Conservation (phyloP, 2,329 filamentous ascomycete genomes). For the Coleophoma crateriformis region DNA sequence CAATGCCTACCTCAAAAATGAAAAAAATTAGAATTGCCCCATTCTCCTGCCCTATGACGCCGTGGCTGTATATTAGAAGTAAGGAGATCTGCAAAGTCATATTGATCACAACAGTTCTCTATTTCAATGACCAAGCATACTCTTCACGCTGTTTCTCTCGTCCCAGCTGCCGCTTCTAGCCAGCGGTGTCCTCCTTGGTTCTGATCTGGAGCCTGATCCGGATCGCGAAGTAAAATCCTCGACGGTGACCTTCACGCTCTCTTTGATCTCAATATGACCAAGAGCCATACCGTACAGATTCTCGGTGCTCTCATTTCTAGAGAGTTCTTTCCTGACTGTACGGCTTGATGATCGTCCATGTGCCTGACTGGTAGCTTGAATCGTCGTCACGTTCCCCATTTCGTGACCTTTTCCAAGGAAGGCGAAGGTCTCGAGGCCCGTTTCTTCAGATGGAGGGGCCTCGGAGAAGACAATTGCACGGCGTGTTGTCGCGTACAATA, state of each 20-base stretch:
- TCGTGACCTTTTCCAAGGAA: slow-evolving; percentile 19
- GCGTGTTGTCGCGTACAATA: slow-evolving; percentile 46
- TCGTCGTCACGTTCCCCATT: slow-evolving; percentile 8
- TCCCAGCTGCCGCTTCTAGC: no score
- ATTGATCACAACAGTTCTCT: no score
- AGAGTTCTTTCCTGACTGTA: neutral
- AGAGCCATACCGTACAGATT: neutral
- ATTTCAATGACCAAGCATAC: no score
- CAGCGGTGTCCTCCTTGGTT: no score
- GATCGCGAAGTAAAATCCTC: neutral
- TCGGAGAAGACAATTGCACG: slow-evolving; percentile 47
- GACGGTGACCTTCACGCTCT: neutral
- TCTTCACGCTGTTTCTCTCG: no score
- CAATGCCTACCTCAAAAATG: no score
- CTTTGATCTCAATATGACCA: slow-evolving; percentile 3
- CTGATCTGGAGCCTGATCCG: no score
- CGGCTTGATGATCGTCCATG: neutral
- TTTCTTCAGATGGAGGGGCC: slow-evolving; percentile 33
- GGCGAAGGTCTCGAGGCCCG: slow-evolving; percentile 45
- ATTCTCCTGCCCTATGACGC: no score
- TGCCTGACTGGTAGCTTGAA: slow-evolving; percentile 4
- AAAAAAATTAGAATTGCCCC: no score
- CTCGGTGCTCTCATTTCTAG: slow-evolving; percentile 1
- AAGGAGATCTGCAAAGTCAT: no score
- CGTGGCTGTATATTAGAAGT: no score